Base-by-base conservation (phyloP, 768 basidiomycete genomes). In the Fomitopsis pulvina region DNA sequence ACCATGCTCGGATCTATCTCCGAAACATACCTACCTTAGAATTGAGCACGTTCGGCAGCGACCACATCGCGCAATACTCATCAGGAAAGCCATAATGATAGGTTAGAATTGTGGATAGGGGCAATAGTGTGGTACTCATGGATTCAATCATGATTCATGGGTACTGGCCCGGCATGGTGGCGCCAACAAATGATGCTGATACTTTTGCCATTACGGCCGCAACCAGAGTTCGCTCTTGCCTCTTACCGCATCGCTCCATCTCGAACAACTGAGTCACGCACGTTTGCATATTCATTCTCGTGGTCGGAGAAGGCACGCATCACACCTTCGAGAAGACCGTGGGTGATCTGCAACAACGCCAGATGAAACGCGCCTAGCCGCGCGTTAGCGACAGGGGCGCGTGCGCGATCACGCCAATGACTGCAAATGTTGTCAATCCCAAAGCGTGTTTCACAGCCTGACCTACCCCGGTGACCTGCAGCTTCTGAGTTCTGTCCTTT, bases 361-460 rank as follows among this genome's bases (percentile, higher is more conserved):
- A 42, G 7, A 18, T 5, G 41, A 22, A 5, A 42, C 6, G 41
- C 21, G 41, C 41, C 41, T n/a, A 42, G 21, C 41, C 41, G 41
- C 14, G 41, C 30, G 8, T 32, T 32, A 7, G 30, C 34, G 14
- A 22, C 41, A 22, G 41, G 41, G 41, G 41, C 41, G 44, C 44
- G 45, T 46, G 45, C 45, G 25, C 29, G 45, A 46, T 46, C 45
- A 46, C 45, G 45, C 45, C 45, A 32, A 46, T 46, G 45, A 46
- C 21, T 46, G n/a, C 27, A 44, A 44, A 22, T 22, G n/a, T 44
- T 44, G 43, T 18, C 43, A 44, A 25, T 43, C 24, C 42, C 30
- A 37, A 37, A 14, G 34, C 34, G 34, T 18, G 34, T 37, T 37
- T 18, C 14, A 16, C 30, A 9, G 45, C 45, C 29, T 34, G 45